Evolutionary conservation across 306 rosid species (phyloP), one percentile per base, ranked within the genome.

Genomic region (Inga laurina): DNA sequence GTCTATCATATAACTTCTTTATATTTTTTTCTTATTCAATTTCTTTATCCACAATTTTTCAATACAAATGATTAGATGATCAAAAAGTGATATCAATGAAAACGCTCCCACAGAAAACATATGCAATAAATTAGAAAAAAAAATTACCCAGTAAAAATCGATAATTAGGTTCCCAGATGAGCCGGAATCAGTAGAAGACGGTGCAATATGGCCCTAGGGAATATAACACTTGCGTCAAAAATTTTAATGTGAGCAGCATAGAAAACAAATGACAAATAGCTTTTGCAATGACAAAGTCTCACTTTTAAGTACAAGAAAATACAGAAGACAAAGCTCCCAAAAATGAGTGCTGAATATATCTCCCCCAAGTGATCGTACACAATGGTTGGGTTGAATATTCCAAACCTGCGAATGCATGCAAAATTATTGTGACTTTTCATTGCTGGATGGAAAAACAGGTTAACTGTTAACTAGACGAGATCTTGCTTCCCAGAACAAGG

Each of bases 311-410:
- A 92, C 69, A 96, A 89, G 86, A 96, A 86, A 86, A 94, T 72
- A 83, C 99, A 96, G 80, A 96, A 94, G 83, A 94, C 75, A 75
- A 96, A 82, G 90, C 99, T 96, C 85, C 98, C 99, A 68, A 94
- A 85, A 79, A 92, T 94, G 75, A 96, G 98, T 12, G 97, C 86
- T 0, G 99, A 92, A 86, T 66, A 96, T 69, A 96, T 96, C 88
- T 96, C 99, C 82, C 99, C 99, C 93, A 96, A 74, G 90, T 94
- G 97, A 86, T 94, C 94, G 84, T 92, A 96, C 65, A 92, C 99
- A 66, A 89, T 56, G n/a, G 94, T 75, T 1, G 98, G 99, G 84
- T 91, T 90, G 91, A 96, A 94, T 84, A 94, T 87, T 78, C 94
- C 90, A 89, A 94, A 94, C 99, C 99, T 95, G 94, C 91, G 88